Percentiles rank a stretch among this genome's conserved stretches.
phyloP scores from a whole-genome alignment of 257 asterid species.

The Coffea canephora region DNA sequence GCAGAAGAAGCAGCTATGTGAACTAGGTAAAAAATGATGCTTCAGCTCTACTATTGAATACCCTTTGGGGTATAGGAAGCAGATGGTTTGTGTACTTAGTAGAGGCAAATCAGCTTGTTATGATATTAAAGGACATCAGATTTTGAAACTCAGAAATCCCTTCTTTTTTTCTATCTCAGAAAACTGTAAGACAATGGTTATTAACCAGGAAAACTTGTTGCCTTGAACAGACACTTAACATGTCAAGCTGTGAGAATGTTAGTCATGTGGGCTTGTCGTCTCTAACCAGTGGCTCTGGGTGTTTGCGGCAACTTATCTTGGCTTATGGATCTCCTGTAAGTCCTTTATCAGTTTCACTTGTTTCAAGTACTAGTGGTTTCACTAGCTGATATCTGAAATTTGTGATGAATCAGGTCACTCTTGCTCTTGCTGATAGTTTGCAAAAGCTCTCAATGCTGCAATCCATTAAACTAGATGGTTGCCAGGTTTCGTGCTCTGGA shows the following conservation, averaged over 20 bases:
- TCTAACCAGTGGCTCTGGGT: conserved; percentile 58
- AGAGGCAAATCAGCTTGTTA: not conserved
- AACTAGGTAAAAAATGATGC: conserved; percentile 16
- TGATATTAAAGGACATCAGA: not conserved
- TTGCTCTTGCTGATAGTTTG: conserved; percentile 72
- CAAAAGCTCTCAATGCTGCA: conserved; percentile 66
- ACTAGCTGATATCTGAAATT: conserved; percentile 13
- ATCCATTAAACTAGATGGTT: conserved; percentile 72
- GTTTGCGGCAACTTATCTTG: conserved; percentile 61
- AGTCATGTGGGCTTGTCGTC: conserved; percentile 77
- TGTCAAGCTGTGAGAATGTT: conserved; percentile 83
- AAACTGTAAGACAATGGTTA: not conserved
- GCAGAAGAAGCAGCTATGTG: conserved; percentile 3
- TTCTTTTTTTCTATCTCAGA: not conserved
- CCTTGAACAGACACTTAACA: conserved; percentile 72
- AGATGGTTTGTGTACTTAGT: not conserved
- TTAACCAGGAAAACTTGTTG: conserved; percentile 16
- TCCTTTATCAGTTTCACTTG: conserved; percentile 6
- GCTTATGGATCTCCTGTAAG: conserved; percentile 77
- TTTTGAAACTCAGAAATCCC: not conserved
- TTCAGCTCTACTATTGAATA: not conserved
- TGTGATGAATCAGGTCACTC: conserved; percentile 58
- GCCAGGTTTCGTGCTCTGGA: conserved; percentile 74
- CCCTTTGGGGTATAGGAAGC: not conserved
- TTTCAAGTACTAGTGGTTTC: not conserved